Conservation (phyloP, 2,329 filamentous ascomycete genomes). For the Penicillium sp. region DNA sequence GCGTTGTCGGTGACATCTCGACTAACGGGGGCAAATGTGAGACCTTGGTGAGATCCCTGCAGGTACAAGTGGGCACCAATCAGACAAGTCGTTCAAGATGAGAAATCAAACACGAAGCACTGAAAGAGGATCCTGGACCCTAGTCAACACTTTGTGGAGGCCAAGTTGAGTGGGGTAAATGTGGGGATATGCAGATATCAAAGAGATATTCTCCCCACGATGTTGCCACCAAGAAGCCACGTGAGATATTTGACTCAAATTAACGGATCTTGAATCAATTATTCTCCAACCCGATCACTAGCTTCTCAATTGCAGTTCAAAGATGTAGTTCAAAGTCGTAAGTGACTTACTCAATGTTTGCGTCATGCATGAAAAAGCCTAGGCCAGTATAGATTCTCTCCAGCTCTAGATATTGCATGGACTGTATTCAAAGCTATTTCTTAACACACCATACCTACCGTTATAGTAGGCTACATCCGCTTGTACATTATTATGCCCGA, state of each 20-base stretch:
- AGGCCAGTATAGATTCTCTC: too few relatives aligned
- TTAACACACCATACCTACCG: too few relatives aligned
- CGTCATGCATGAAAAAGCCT: too few relatives aligned
- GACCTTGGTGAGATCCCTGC: background rate
- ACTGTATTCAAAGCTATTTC: too few relatives aligned
- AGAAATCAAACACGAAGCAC: background rate
- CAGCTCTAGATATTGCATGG: too few relatives aligned
- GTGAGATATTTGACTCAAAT: background rate
- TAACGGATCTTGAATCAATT: background rate
- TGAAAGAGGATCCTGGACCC: background rate
- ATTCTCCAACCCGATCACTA: too few relatives aligned
- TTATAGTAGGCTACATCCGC: too few relatives aligned
- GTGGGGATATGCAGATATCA: background rate
- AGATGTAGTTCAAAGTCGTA: too few relatives aligned
- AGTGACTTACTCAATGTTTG: background rate
- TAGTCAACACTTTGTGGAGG: background rate
- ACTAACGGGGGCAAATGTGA: background rate
- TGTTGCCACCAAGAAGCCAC: background rate
- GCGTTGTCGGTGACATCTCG: background rate
- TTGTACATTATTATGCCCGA: too few relatives aligned
- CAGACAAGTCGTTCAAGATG: background rate
- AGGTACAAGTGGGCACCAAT: background rate
- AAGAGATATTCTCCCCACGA: background rate
- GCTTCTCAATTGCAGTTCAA: too few relatives aligned
- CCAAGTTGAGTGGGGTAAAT: background rate